Percentiles rank a stretch among this genome's conserved stretches.
These are phyloP conservation scores for Mortierella sp. DNA, from an alignment of 371 early-diverging fungal species.

Conservation along the genomic window DNA sequence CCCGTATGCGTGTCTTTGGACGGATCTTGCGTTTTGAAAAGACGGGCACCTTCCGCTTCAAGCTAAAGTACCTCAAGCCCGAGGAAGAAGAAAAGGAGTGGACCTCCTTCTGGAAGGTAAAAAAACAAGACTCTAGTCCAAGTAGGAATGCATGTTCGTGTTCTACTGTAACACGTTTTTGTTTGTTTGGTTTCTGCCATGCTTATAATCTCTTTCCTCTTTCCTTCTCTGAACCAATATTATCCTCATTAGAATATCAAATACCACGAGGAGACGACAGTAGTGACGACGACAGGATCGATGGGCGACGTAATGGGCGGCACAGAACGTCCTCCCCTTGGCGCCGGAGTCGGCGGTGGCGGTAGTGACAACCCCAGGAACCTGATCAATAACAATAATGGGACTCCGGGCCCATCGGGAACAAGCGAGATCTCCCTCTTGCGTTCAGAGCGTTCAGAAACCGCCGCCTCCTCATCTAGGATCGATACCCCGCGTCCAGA, in stretches of 20 bases:
- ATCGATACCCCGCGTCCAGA: neutral
- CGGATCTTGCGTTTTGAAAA: conserved; percentile 50
- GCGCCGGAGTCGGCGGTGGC: neutral
- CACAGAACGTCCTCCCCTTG: conserved; percentile 15
- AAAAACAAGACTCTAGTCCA: too few species aligned
- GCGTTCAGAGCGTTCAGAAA: too few species aligned
- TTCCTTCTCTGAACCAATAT: neutral
- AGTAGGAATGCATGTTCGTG: too few species aligned
- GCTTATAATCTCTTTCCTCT: neutral
- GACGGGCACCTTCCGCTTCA: conserved; percentile 39
- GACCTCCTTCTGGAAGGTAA: conserved; percentile 55
- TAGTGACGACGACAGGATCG: conserved; percentile 51
- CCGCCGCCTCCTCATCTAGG: neutral
- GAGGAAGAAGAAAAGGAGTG: conserved; percentile 57
- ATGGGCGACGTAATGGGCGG: conserved; percentile 46
- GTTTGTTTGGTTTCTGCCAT: neutral
- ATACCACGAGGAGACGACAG: conserved; percentile 49
- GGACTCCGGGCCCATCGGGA: neutral
- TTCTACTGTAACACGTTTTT: neutral
- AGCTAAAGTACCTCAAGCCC: conserved; percentile 39
- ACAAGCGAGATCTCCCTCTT: neutral
- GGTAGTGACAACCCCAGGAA: neutral
- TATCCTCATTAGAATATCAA: conserved; percentile 34
- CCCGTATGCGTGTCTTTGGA: conserved; percentile 64
- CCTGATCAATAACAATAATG: neutral